Evolutionary conservation across 2,329 filamentous ascomycete species (phyloP), one percentile per base, ranked within the genome.

Genomic region (Penicillium sp.): DNA sequence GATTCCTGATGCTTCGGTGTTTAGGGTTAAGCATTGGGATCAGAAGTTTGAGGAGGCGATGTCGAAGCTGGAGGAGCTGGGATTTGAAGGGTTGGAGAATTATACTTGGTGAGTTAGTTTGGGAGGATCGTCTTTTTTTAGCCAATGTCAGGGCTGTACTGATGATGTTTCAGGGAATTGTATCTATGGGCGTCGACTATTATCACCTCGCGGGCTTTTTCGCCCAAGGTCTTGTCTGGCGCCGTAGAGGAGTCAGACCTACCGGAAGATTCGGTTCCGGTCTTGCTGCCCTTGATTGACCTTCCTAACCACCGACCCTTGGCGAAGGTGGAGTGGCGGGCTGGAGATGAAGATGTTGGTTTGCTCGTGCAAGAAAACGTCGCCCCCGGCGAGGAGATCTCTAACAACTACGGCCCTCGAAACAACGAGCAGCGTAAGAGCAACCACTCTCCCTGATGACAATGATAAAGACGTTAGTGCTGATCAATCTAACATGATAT

Each of bases 321-420:
- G 18, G 81, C 85, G 0, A 74, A 79, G 37, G 81, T 86, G 1
- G 72, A 77, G 37, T 91, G 88, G 88, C 76, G 81, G 21, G 75
- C 75, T 54, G 73, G 70, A 2, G 63, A 67, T 7, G 60, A 70
- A 50, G 69, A 71, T 55, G 71, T 79, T 24, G 68, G 66, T 6
- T 67, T 79, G 37, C 66, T 75, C 36, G 75, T 80, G 2, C 69
- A 80, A 19, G 71, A 79, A 10, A 65, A 73, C 7, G 81, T 86
- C 61, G 45, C 59, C 4, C 72, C 83, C 0, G 84, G 86, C 0
- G 70, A 83, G 26, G 78, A 82, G 59, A 72, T 82, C 21, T 87
- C 80, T 64, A 90, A 90, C 75, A 91, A 90, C 69, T 92, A 92
- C 66, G 88, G 88, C 26, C 73, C 78, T n/a, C 89, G 90, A 71